Evolutionary conservation across 2,329 filamentous ascomycete species (phyloP).

Genomic region (Colletotrichum sansevieriae): DNA sequence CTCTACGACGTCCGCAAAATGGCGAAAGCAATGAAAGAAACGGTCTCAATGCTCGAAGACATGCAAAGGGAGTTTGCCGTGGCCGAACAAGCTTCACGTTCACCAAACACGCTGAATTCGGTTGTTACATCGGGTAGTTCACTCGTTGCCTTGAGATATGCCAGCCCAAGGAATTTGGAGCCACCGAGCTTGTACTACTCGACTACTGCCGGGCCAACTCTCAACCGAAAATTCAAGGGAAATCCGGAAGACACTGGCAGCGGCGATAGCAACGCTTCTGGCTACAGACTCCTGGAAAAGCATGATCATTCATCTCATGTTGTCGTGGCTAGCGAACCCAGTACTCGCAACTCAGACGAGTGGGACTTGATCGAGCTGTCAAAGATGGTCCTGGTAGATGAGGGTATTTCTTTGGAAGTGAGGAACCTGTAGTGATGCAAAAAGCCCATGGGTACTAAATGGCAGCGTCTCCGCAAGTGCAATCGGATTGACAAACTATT

Average conservation of each 20-base stretch:
- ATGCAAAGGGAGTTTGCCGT: conserved; percentile 28
- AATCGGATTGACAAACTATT: no score
- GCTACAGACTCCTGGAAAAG: conserved; percentile 18
- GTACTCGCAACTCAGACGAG: conserved; percentile 24
- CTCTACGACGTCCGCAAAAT: conserved; percentile 9
- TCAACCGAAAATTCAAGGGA: conserved; percentile 36
- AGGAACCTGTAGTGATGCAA: background rate
- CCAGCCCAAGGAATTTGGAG: conserved; percentile 17
- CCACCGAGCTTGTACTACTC: conserved; percentile 37
- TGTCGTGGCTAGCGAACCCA: conserved; percentile 34
- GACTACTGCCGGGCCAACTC: conserved; percentile 10
- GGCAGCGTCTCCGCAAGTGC: no score
- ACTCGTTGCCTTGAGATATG: conserved; percentile 29
- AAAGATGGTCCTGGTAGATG: conserved; percentile 30
- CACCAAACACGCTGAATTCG: conserved; percentile 17
- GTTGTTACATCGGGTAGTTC: conserved; percentile 25
- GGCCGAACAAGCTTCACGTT: background rate
- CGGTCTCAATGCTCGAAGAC: conserved; percentile 17
- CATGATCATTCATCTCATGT: conserved; percentile 20
- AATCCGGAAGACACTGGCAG: conserved; percentile 7
- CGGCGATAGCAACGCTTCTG: background rate
- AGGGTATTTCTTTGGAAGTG: background rate
- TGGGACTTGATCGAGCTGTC: conserved; percentile 31
- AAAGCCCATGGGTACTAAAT: no score
- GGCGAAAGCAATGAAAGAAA: conserved; percentile 33